These are phyloP conservation scores for Daedalea quercina DNA, from an alignment of 768 basidiomycete genomes.

Conservation along the genomic window DNA sequence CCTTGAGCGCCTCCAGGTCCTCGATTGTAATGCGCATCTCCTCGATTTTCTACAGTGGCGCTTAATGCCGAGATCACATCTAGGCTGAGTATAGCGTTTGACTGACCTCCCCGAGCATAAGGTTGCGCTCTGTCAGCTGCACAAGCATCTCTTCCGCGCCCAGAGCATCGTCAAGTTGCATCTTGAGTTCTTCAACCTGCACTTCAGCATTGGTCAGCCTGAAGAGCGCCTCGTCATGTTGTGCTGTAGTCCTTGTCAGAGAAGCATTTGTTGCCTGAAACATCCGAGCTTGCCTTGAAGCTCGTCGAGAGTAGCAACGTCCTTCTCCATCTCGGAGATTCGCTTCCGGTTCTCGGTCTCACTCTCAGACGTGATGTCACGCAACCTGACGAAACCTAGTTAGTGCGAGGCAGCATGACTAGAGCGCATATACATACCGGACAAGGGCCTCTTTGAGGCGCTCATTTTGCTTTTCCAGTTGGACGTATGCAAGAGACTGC, in stretches of 20 bases:
- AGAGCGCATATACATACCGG: constrained; percentile 39
- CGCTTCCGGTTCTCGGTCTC: constrained; percentile 78
- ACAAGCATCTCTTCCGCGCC: constrained; percentile 97
- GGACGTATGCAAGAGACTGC: constrained; percentile 63
- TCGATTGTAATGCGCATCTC: constrained; percentile 96
- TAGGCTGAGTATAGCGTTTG: not conserved
- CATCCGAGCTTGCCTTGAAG: constrained; percentile 53
- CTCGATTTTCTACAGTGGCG: constrained; percentile 74
- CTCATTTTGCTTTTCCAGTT: constrained; percentile 96
- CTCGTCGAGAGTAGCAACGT: constrained; percentile 70
- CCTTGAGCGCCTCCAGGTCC: constrained; percentile 92
- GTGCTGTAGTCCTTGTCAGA: constrained; percentile 36
- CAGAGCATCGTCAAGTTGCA: constrained; percentile 90
- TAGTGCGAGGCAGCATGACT: not conserved
- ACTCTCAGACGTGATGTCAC: constrained; percentile 83
- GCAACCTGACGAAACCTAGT: constrained; percentile 43
- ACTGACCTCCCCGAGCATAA: constrained; percentile 81
- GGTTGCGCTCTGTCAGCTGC: constrained; percentile 89
- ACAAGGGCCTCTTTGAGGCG: constrained; percentile 91
- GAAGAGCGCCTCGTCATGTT: constrained; percentile 73
- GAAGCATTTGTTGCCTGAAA: not conserved
- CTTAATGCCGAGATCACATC: not conserved
- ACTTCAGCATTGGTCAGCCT: constrained; percentile 85
- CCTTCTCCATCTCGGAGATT: constrained; percentile 87
- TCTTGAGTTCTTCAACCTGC: constrained; percentile 89